Percentiles rank a stretch among this genome's conserved stretches.
Conservation (phyloP, 1,284 basidiomycete genomes). For the Puccinia polysora region DNA sequence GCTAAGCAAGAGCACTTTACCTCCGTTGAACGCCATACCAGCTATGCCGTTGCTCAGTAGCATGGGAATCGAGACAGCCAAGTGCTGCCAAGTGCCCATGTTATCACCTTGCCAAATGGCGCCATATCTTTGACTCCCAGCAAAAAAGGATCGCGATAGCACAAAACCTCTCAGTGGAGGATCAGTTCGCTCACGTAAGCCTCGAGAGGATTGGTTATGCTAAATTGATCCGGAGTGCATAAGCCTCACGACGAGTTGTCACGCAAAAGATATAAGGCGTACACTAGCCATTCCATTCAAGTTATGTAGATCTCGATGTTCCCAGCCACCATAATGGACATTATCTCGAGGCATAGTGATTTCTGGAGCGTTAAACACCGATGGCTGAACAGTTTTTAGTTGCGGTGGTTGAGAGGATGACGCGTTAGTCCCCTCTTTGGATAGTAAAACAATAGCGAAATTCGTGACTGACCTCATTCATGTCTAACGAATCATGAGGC, state of each 20-base stretch:
- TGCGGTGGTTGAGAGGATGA: not conserved
- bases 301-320: slow-evolving; percentile 92
- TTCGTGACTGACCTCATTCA: slow-evolving; percentile 78
- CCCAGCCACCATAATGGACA: slow-evolving; percentile 88
- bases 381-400: slow-evolving; percentile 60
- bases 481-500: slow-evolving; percentile 70
- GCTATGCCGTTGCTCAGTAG: slow-evolving; percentile 81
- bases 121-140: slow-evolving; percentile 89
- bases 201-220: slow-evolving; percentile 82
- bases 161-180: slow-evolving; percentile 83
- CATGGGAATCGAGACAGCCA: slow-evolving; percentile 90
- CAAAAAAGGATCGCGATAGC: slow-evolving; percentile 87
- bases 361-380: slow-evolving; percentile 96
- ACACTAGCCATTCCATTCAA: slow-evolving; percentile 70
- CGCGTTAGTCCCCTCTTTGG: not conserved
- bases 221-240: slow-evolving; percentile 50
- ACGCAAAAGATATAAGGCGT: not conserved
- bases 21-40: slow-evolving; percentile 90
- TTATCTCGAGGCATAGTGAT: slow-evolving; percentile 95
- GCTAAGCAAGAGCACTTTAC: slow-evolving; percentile 6
- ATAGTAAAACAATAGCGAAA: not conserved
- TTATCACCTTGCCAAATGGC: slow-evolving; percentile 99
- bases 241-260: not conserved
- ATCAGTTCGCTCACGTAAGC: slow-evolving; percentile 69
- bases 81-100: slow-evolving; percentile 94